Percentiles rank a stretch among this genome's conserved stretches.
phyloP scores from a whole-genome alignment of 163 green algal genomes.

The Volvox carteri region DNA sequence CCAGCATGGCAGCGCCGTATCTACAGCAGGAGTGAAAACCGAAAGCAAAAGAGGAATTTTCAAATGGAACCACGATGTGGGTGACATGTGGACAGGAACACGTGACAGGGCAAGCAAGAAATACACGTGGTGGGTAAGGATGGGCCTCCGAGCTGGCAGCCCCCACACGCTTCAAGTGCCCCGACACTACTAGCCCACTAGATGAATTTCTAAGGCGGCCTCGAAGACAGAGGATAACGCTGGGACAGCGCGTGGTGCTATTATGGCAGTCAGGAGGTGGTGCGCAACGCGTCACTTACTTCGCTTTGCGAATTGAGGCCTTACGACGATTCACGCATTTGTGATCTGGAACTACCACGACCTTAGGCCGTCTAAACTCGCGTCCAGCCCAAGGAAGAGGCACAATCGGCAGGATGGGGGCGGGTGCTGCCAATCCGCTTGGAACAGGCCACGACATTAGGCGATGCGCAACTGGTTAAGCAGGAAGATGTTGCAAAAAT shows the following conservation, averaged over 20 bases:
- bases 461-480: background rate
- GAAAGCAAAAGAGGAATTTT: background rate
- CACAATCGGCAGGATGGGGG: background rate
- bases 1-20: conserved; percentile 51
- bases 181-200: background rate
- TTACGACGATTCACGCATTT: background rate
- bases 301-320: background rate
- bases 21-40: conserved; percentile 21
- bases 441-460: conserved; percentile 14
- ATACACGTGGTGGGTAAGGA: background rate
- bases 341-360: background rate
- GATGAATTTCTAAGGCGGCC: background rate
- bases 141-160: background rate
- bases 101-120: background rate
- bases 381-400: background rate
- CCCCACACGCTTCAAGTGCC: background rate
- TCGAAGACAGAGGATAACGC: background rate
- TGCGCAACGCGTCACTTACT: background rate
- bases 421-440: background rate
- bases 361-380: background rate
- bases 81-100: background rate
- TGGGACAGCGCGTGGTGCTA: background rate
- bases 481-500: background rate
- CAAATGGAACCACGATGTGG: background rate
- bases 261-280: background rate